phyloP scores from a whole-genome alignment of 257 asterid genomes.

The Solanum ahanhuiri region DNA sequence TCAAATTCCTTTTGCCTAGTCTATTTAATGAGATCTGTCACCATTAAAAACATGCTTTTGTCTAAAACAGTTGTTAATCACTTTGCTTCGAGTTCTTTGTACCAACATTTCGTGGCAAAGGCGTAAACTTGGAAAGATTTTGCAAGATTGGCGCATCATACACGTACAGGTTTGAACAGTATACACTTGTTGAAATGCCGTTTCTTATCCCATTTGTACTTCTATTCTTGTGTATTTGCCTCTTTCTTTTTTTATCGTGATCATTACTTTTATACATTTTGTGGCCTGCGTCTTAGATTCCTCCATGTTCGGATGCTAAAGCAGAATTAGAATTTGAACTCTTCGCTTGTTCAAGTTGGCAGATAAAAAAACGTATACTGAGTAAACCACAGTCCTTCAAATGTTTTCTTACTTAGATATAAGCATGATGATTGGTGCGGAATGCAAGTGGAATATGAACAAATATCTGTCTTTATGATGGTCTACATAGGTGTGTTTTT shows the following conservation, averaged over 20 bases:
- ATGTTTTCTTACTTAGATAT: background rate
- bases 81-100: conserved; percentile 72
- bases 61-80: conserved; percentile 62
- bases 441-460: background rate
- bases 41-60: background rate
- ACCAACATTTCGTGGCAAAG: conserved; percentile 96
- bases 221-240: background rate
- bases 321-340: background rate
- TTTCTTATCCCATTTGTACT: background rate
- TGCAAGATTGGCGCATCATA: conserved; percentile 97
- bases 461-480: background rate
- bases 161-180: conserved; percentile 62
- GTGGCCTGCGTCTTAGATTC: background rate
- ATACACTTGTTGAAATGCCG: background rate
- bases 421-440: background rate
- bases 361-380: background rate
- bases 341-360: background rate
- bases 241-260: background rate
- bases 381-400: background rate
- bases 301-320: background rate
- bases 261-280: background rate
- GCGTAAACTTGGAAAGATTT: conserved; percentile 93
- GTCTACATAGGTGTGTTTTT: background rate
- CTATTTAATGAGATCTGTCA: background rate
- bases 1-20: background rate